A percentile compares a stretch with the other conserved stretches of the same genome.
Evolutionary conservation across 352 stramenopile species (phyloP).

Genomic region (Phytopythium boreale): DNA sequence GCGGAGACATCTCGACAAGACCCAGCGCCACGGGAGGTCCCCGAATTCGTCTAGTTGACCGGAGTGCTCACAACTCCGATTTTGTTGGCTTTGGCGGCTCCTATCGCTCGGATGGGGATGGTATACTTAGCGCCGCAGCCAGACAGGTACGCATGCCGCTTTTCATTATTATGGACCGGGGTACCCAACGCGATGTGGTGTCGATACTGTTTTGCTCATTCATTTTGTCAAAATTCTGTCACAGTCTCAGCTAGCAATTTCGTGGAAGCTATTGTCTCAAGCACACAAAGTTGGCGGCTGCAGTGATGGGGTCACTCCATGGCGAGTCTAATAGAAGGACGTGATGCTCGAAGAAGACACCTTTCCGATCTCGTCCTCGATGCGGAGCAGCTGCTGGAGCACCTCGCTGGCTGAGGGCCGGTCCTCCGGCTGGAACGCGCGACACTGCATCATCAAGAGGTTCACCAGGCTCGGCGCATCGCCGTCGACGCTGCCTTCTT

Average conservation of each 20-base stretch:
- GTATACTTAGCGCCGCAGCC: background rate
- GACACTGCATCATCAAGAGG: slow-evolving; percentile 36
- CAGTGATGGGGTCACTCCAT: background rate
- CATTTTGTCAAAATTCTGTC: background rate
- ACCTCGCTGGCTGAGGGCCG: slow-evolving; percentile 31
- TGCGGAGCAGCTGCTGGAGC: slow-evolving; percentile 26
- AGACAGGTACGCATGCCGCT: background rate
- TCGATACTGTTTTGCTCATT: background rate
- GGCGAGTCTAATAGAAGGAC: slow-evolving; percentile 3
- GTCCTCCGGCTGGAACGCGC: slow-evolving; percentile 42
- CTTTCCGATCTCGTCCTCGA: slow-evolving; percentile 26
- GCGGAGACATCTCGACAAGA: background rate
- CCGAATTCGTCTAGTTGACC: background rate
- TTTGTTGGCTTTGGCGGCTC: no score
- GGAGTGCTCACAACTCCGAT: background rate
- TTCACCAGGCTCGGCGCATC: slow-evolving; percentile 27
- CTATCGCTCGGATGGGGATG: no score
- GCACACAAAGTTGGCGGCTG: background rate
- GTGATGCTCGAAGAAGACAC: slow-evolving; percentile 9
- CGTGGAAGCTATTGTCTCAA: background rate
- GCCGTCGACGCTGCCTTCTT: slow-evolving; percentile 11
- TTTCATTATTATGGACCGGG: background rate
- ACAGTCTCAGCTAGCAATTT: background rate
- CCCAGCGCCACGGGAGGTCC: background rate
- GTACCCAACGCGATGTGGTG: background rate